Evolutionary conservation across 371 early-diverging fungal genomes (phyloP).

Genomic region (Gilbertella persicaria): DNA sequence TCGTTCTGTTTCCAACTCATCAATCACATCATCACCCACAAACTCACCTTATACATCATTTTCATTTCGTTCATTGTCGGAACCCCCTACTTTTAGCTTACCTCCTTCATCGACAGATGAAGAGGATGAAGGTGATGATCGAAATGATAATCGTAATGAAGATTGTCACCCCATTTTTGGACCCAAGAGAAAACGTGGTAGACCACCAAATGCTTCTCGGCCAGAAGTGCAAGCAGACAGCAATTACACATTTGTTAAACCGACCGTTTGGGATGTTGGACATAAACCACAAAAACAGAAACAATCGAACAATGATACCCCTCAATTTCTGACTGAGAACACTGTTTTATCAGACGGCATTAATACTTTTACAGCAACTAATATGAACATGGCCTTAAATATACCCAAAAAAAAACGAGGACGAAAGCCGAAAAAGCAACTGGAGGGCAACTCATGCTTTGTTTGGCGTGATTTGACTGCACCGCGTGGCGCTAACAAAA

Average conservation of each 20-base stretch:
- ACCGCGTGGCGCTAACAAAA: slow-evolving; percentile 40
- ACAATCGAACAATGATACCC: background rate
- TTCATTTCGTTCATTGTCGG: slow-evolving; percentile 35
- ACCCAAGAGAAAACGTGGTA: slow-evolving; percentile 45
- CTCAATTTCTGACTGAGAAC: background rate
- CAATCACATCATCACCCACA: slow-evolving; percentile 14
- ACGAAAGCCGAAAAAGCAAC: slow-evolving; percentile 49
- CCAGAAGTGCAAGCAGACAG: slow-evolving; percentile 22
- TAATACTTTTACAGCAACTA: slow-evolving; percentile 44
- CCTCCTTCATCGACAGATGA: slow-evolving; percentile 2
- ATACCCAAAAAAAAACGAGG: slow-evolving; percentile 56
- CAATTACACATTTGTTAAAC: slow-evolving; percentile 32
- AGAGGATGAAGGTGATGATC: slow-evolving; percentile 5
- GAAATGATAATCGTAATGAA: slow-evolving; percentile 1
- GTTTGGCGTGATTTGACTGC: slow-evolving; percentile 55
- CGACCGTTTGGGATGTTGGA: slow-evolving; percentile 39
- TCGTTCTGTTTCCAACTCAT: slow-evolving; percentile 11
- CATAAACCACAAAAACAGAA: background rate
- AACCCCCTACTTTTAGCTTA: slow-evolving; percentile 24
- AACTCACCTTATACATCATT: slow-evolving; percentile 11
- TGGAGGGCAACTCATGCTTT: slow-evolving; percentile 53
- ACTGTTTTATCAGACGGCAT: slow-evolving; percentile 13
- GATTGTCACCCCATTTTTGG: slow-evolving; percentile 16
- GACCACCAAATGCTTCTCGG: slow-evolving; percentile 44
- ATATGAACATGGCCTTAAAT: slow-evolving; percentile 41